Base-by-base conservation (phyloP, 192 early-diverging fungal species). In the Coemansia sp. region DNA sequence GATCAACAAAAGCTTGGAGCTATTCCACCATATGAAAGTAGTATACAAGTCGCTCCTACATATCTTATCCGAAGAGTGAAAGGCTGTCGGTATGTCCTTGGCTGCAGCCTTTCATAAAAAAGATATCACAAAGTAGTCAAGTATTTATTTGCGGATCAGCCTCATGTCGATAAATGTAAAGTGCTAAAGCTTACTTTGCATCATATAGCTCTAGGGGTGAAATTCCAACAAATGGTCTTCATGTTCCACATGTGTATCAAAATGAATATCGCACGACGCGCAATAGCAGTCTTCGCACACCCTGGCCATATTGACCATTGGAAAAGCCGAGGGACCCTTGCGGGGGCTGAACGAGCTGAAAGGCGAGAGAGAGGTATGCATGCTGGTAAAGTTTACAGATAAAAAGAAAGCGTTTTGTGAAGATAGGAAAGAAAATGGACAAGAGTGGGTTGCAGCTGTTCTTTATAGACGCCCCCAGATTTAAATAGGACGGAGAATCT, bases 61-160 rank as follows among this genome's bases (percentile, higher is more conserved):
- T 34, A 89, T 98, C 40, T 88, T 90, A 1, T 68, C 73, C 1
- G 95, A 94, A 33, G 93, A 99, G 73, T 99, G 97, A 95, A 95
- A 98, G 65, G 94, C 92, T 5, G 88, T 91, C 22, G 92, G 93
- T 74, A 86, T 84, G 43, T 82, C 68, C 53, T 27, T 76, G 40
- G 75, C 74, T 11, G 72, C 79, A 3, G 76, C 66, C 2, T 79
- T 79, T 52, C 31, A 24, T n/a, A 79, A 73, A 16, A n/a, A n/a
- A n/a, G n/a, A n/a, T n/a, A 33, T 11, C 13, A 16, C 53, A 36
- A 39, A 66, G 15, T 13, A 43, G 27, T 6, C 0, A 10, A 36
- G 8, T 36, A 43, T 43, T 13, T 64, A 64, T 44, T 64, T 20
- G n/a, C 38, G 10, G 58, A 38, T 34, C 29, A 22, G 24, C 18